Conservation (phyloP, 1,139 yeast genomes). For the Meyerozyma guilliermondii region DNA sequence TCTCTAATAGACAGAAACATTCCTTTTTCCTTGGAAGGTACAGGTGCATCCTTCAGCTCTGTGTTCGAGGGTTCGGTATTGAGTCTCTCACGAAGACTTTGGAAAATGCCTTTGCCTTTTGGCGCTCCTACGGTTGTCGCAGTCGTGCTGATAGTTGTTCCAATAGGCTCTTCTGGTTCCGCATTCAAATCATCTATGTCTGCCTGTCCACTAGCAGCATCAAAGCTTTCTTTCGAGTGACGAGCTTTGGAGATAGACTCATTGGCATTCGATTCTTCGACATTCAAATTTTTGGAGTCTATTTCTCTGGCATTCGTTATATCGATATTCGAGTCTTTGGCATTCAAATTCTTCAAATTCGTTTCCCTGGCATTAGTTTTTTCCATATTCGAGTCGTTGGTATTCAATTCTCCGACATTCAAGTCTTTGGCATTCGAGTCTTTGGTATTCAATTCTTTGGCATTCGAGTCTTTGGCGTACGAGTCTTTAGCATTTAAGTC, state of each 20-base stretch:
- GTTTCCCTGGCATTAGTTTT: too few species aligned
- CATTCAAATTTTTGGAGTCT: too few species aligned
- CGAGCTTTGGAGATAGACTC: conserved; percentile 5
- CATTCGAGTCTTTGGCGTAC: too few species aligned
- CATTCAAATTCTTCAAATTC: too few species aligned
- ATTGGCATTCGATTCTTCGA: background rate
- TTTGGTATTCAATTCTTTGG: too few species aligned
- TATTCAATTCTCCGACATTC: too few species aligned
- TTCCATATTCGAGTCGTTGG: too few species aligned
- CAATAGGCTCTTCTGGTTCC: background rate
- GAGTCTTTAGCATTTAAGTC: too few species aligned
- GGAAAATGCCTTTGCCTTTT: conserved; percentile 5
- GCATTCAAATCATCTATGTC: conserved; percentile 1
- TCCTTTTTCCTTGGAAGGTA: conserved; percentile 21
- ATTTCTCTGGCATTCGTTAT: too few species aligned
- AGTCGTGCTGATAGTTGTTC: background rate
- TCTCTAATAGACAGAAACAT: conserved; percentile 33
- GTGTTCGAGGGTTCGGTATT: background rate
- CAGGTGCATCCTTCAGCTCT: background rate
- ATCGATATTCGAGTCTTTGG: too few species aligned
- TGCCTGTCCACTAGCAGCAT: background rate
- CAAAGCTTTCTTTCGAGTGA: conserved; percentile 13
- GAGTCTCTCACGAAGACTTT: conserved; percentile 5
- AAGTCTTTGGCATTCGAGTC: too few species aligned
- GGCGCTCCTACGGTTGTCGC: background rate